These are phyloP conservation scores for Suhomyces prunicola DNA, from an alignment of 805 yeast genomes.

Conservation along the genomic window DNA sequence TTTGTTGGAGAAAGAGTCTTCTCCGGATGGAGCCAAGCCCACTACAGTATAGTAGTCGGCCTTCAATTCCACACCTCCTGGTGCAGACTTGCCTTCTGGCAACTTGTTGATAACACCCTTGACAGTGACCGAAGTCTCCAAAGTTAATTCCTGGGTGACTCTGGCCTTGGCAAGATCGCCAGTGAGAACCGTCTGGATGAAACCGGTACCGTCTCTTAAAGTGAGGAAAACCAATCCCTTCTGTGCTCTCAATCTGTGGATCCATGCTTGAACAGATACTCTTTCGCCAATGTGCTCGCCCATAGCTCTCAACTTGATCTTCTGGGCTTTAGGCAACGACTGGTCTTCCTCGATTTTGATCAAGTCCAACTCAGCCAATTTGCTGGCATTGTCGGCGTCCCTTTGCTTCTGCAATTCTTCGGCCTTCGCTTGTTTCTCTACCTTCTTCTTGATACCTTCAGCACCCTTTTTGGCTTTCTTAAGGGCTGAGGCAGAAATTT, in stretches of 20 bases:
- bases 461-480: constrained; percentile 97
- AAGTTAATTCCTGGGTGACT: constrained; percentile 77
- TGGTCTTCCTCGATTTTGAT: constrained; percentile 73
- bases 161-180: constrained; percentile 93
- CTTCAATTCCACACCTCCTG: constrained; percentile 92
- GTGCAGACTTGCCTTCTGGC: constrained; percentile 96
- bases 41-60: constrained; percentile 88
- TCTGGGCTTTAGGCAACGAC: constrained; percentile 65
- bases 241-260: constrained; percentile 89
- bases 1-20: constrained; percentile 91
- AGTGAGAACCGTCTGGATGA: constrained; percentile 75
- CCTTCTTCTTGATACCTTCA: constrained; percentile 83
- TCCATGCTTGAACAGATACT: constrained; percentile 87
- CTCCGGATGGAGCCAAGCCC: constrained; percentile 95
- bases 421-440: constrained; percentile 59
- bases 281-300: constrained; percentile 61
- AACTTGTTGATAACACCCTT: constrained; percentile 78
- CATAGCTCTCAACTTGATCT: constrained; percentile 60
- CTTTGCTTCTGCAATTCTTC: constrained; percentile 60
- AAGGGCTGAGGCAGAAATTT: constrained; percentile 84
- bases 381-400: constrained; percentile 59
- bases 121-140: constrained; percentile 79
- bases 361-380: constrained; percentile 70
- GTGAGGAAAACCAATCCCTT: constrained; percentile 90
- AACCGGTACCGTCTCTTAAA: constrained; percentile 94